Percentiles rank a stretch among this genome's conserved stretches.
These are phyloP conservation scores for Camellia oleifera DNA, from an alignment of 179 eudicot species.

Conservation along the genomic window DNA sequence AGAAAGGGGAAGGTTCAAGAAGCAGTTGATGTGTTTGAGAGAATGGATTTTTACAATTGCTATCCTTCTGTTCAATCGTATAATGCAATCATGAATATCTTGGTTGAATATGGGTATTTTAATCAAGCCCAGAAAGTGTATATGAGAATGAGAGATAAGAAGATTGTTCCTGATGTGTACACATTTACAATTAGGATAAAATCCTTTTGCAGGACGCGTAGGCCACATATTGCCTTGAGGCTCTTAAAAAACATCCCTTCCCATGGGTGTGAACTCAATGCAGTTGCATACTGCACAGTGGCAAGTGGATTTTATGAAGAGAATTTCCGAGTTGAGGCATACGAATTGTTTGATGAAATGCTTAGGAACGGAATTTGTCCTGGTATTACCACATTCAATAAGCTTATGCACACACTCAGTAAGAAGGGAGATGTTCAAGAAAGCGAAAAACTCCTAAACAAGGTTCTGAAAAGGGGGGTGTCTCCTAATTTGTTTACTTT, in stretches of 20 bases:
- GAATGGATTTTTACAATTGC: constrained; percentile 89
- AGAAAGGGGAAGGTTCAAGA: constrained; percentile 72
- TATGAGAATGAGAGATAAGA: constrained; percentile 72
- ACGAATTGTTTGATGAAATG: constrained; percentile 78
- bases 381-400: constrained; percentile 71
- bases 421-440: constrained; percentile 63
- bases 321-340: constrained; percentile 51
- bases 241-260: constrained; percentile 70
- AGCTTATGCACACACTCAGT: constrained; percentile 62
- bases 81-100: constrained; percentile 76
- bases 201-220: constrained; percentile 72
- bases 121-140: constrained; percentile 91
- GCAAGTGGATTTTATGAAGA: constrained; percentile 71
- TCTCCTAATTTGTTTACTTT: constrained; percentile 77
- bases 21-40: constrained; percentile 86
- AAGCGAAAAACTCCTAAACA: constrained; percentile 65
- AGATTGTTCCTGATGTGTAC: constrained; percentile 69
- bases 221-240: constrained; percentile 76
- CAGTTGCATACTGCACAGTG: constrained; percentile 82
- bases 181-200: constrained; percentile 83
- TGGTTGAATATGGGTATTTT: constrained; percentile 63
- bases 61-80: constrained; percentile 63
- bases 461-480: constrained; percentile 81
- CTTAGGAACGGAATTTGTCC: constrained; percentile 58
- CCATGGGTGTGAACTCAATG: constrained; percentile 68